These are phyloP conservation scores for Fistulina hepatica DNA, from an alignment of 1,284 basidiomycete genomes.

Conservation along the genomic window DNA sequence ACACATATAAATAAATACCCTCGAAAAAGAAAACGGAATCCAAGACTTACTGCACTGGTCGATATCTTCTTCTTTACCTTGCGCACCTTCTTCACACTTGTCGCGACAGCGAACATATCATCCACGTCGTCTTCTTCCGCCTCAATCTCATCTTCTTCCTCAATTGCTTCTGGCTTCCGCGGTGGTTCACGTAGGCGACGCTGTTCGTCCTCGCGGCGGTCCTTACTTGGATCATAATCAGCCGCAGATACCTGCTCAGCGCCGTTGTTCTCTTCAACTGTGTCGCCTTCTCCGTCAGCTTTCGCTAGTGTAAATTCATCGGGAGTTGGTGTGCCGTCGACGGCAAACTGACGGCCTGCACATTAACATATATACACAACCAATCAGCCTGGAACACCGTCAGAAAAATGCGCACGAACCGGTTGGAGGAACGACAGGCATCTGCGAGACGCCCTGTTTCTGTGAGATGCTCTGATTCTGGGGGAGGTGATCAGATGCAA, in stretches of 20 bases:
- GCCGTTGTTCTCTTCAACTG: constrained; percentile 32
- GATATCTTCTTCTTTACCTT: constrained; percentile 50
- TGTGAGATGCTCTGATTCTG: constrained; percentile 41
- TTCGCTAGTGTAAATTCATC: constrained; percentile 51
- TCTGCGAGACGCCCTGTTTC: too few species aligned
- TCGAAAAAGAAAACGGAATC: background rate
- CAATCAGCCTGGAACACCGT: constrained; percentile 24
- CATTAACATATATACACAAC: constrained; percentile 2
- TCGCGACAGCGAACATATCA: constrained; percentile 77
- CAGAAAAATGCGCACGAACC: too few species aligned
- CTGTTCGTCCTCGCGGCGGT: constrained; percentile 73
- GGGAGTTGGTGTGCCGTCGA: constrained; percentile 41
- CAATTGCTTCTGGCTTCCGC: constrained; percentile 11
- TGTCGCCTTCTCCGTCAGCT: constrained; percentile 26
- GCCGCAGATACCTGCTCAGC: constrained; percentile 76
- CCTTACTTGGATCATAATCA: constrained; percentile 85
- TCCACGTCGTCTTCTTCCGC: constrained; percentile 74
- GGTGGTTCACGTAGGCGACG: constrained; percentile 34
- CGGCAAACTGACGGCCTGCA: constrained; percentile 5
- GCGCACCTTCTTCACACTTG: constrained; percentile 45
- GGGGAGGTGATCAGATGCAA: constrained; percentile 51
- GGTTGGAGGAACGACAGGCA: too few species aligned
- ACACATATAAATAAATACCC: constrained; percentile 12
- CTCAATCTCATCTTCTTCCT: constrained; percentile 46
- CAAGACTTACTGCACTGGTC: constrained; percentile 17